phyloP scores from a whole-genome alignment of 2,329 filamentous ascomycete species.

The Exophiala lecanii-corni region DNA sequence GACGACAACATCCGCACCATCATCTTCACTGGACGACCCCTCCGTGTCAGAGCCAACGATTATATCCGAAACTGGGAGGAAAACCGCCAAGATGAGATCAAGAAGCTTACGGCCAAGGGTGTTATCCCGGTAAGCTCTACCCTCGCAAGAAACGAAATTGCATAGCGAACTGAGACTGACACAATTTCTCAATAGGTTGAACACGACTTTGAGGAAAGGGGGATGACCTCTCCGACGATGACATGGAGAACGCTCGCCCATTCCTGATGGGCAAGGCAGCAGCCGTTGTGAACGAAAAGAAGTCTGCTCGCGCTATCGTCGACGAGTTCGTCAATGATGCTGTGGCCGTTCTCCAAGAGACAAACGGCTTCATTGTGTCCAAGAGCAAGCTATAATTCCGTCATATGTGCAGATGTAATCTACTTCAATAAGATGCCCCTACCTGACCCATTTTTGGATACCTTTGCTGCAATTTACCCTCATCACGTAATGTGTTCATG shows the following conservation, averaged over 20 bases:
- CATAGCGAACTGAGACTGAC: too few relatives aligned
- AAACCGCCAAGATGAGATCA: constrained; percentile 85
- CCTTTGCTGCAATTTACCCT: too few relatives aligned
- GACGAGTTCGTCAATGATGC: constrained; percentile 91
- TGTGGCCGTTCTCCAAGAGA: constrained; percentile 63
- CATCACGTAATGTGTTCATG: too few relatives aligned
- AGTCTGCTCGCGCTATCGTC: constrained; percentile 83
- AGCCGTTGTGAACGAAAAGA: constrained; percentile 88
- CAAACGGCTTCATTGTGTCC: constrained; percentile 57
- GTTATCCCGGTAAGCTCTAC: constrained; percentile 62
- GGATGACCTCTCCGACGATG: constrained; percentile 70
- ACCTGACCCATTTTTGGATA: too few relatives aligned
- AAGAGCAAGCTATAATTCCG: constrained; percentile 62
- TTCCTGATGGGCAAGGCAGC: constrained; percentile 97
- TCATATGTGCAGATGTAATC: too few relatives aligned
- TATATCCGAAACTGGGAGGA: constrained; percentile 97
- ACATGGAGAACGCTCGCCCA: constrained; percentile 84
- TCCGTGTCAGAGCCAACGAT: constrained; percentile 86
- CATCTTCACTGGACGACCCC: constrained; percentile 95
- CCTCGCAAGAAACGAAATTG: too few relatives aligned
- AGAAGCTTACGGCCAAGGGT: constrained; percentile 82
- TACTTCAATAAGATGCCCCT: too few relatives aligned
- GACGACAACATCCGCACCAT: constrained; percentile 96
- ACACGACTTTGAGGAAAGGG: constrained; percentile 83
- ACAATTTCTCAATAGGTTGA: constrained; percentile 55